Base-by-base conservation (phyloP, 139 green algal genomes). In the Parachlorella kessleri region DNA sequence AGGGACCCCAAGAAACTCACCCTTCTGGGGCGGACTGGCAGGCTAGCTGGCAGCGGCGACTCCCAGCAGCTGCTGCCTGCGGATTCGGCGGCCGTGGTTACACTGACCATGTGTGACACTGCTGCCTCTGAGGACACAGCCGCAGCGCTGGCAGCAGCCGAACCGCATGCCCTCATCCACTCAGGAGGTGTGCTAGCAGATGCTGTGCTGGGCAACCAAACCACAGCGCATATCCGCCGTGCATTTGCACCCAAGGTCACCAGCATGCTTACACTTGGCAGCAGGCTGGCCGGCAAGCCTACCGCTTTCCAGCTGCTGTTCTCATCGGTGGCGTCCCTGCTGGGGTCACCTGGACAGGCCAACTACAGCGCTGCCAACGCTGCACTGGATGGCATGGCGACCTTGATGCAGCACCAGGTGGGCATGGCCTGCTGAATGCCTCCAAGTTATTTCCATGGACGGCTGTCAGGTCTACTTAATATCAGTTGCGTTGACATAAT, bases 341-440 rank as follows among this genome's bases (percentile, higher is more conserved):
- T 96, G 53, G 92, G 93, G 30, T 83, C 87, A 2, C 77, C 90
- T 35, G 93, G 94, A 28, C 93, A 97, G 74, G 85, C 91, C 70
- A 92, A 89, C 81, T 97, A 97, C 82, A 78, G 77, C 70, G 81
- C 86, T 14, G 94, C 93, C 70, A 97, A 97, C 76, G 87, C 83
- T 24, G 81, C 70, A 0, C 76, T 97, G 73, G 92, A 96, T 38
- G 59, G 3, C 77, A 81, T 4, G n/a, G 35, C 28, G 7, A 36
- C 30, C 6, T 8, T 5, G 0, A 28, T 38, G 1, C 66, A 66
- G 36, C 37, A 48, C 32, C 3, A 32, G 30, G 88, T 14, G 21
- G 30, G 41, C 21, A 18, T 14, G 48, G 14, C 48, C 48, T 59
- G 73, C 4, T 3, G 14, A 26, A 21, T 33, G 26, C 63, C n/a